These are phyloP conservation scores for Kazachstania kunashirensis DNA, from an alignment of 805 yeast species.

Conservation along the genomic window DNA sequence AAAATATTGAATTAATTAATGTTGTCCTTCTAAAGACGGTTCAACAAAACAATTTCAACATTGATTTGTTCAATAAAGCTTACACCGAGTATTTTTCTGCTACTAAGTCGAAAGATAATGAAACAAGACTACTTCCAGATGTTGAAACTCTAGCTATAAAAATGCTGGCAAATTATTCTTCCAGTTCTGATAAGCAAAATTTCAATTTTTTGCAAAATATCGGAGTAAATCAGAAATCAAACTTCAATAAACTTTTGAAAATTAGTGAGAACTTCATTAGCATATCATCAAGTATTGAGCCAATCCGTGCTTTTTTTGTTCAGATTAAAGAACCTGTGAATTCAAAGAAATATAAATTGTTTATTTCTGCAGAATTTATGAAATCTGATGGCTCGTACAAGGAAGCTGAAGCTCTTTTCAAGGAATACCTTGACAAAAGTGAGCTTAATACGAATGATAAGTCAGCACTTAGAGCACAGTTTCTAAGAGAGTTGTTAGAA, in stretches of 20 bases:
- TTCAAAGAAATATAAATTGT: constrained; percentile 15
- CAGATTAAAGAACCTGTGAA: constrained; percentile 17
- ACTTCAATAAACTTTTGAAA: constrained; percentile 9
- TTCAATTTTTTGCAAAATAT: constrained; percentile 19
- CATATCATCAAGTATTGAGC: constrained; percentile 14
- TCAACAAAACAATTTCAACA: constrained; percentile 6
- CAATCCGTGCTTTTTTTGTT: constrained; percentile 13
- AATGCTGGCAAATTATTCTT: constrained; percentile 17
- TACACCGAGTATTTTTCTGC: constrained; percentile 10
- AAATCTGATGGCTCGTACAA: constrained; percentile 15
- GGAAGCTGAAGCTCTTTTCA: constrained; percentile 19
- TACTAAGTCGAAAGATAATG: constrained; percentile 3
- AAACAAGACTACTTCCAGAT: constrained; percentile 10
- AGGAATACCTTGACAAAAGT: constrained; percentile 12
- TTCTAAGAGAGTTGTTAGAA: constrained; percentile 4
- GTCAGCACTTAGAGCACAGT: constrained; percentile 1
- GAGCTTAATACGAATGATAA: not conserved
- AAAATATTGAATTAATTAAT: constrained; percentile 17
- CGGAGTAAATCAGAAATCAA: constrained; percentile 6
- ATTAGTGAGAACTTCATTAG: constrained; percentile 17
- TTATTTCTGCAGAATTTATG: constrained; percentile 20
- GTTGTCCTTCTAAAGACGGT: constrained; percentile 15
- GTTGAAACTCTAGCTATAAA: constrained; percentile 14
- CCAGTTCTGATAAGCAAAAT: constrained; percentile 6
- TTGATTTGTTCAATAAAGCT: constrained; percentile 11